These are phyloP conservation scores for Fomitopsis pulvina DNA, from an alignment of 768 basidiomycete genomes.

Conservation along the genomic window DNA sequence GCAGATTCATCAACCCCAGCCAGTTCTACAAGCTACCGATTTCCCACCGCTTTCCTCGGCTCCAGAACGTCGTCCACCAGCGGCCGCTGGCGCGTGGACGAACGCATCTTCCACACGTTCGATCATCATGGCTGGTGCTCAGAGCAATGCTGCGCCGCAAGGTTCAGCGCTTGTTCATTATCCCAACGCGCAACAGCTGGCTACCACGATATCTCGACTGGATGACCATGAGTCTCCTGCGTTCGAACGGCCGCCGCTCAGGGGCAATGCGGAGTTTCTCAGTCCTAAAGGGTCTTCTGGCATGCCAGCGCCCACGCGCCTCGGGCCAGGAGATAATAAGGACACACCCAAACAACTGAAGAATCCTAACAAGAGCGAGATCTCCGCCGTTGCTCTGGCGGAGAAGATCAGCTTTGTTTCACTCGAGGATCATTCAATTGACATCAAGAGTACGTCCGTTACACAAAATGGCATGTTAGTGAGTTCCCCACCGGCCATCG, in stretches of 20 bases:
- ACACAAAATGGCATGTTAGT: neutral
- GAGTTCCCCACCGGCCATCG: neutral
- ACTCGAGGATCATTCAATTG: conserved; percentile 4
- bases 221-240: conserved; percentile 41
- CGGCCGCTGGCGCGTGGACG: conserved; percentile 65
- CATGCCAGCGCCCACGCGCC: neutral
- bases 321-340: neutral
- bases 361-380: neutral
- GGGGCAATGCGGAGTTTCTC: conserved; percentile 33
- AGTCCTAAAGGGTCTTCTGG: conserved; percentile 26
- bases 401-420: conserved; percentile 9
- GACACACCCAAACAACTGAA: neutral
- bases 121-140: conserved; percentile 36
- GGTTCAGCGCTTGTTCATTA: conserved; percentile 34
- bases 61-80: conserved; percentile 47
- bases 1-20: conserved; percentile 23
- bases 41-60: conserved; percentile 59
- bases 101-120: conserved; percentile 47
- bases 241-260: conserved; percentile 44
- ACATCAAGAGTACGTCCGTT: neutral
- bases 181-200: conserved; percentile 22
- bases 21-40: conserved; percentile 51
- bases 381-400: neutral
- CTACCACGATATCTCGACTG: conserved; percentile 20
- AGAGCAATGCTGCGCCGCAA: conserved; percentile 13